Conservation (phyloP, 2,329 filamentous ascomycete genomes). For the Colletotrichum phormii region DNA sequence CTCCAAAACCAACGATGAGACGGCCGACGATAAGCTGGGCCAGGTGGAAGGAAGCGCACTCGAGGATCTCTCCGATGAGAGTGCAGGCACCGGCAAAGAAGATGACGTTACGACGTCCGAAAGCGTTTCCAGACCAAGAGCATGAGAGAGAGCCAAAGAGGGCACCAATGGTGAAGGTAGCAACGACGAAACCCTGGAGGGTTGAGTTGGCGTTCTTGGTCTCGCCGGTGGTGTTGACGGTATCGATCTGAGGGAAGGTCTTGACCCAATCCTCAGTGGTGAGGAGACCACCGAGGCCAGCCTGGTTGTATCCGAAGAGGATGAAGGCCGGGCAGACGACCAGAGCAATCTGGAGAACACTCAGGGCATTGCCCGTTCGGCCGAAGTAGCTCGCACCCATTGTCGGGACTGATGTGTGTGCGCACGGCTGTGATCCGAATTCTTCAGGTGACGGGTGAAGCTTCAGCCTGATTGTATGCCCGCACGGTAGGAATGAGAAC, state of each 20-base stretch:
- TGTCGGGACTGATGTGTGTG: conserved; percentile 13
- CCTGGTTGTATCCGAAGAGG: conserved; percentile 56
- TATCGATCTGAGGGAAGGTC: conserved; percentile 54
- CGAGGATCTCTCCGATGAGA: conserved; percentile 48
- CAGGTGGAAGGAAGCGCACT: conserved; percentile 48
- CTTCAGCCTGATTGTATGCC: conserved; percentile 9
- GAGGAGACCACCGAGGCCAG: conserved; percentile 51
- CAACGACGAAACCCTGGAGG: conserved; percentile 51
- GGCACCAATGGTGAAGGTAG: conserved; percentile 51
- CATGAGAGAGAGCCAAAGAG: conserved; percentile 50
- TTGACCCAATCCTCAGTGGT: conserved; percentile 47
- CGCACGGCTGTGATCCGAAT: conserved; percentile 20
- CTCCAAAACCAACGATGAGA: conserved; percentile 54
- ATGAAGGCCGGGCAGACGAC: conserved; percentile 57
- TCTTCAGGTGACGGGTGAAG: conserved; percentile 6
- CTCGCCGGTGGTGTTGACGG: conserved; percentile 46
- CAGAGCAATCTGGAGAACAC: conserved; percentile 52
- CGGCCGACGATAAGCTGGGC: conserved; percentile 57
- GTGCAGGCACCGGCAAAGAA: conserved; percentile 47
- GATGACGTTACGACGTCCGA: conserved; percentile 49
- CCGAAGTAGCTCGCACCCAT: conserved; percentile 43
- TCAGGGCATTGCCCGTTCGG: conserved; percentile 49
- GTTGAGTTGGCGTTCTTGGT: conserved; percentile 47
- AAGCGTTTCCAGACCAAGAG: conserved; percentile 48
- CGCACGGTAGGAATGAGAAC: neutral